These are phyloP conservation scores for Hypoxylon fuscum DNA, from an alignment of 495 filamentous ascomycete genomes.

Conservation along the genomic window DNA sequence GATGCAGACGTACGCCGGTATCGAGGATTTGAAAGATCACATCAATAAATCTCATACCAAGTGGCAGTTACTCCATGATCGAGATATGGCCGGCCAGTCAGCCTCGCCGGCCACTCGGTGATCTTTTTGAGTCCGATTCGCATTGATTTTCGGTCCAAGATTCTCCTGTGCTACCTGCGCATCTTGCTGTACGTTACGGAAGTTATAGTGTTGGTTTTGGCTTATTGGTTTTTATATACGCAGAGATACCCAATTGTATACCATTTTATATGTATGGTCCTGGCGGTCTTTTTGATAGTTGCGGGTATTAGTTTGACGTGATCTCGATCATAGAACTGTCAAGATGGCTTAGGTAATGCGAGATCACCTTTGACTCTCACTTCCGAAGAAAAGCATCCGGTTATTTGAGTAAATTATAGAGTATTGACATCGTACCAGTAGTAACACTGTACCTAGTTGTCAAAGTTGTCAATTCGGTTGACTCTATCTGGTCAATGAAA, in stretches of 20 bases:
- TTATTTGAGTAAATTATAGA: no score
- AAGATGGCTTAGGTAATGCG: no score
- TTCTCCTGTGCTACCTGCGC: background rate
- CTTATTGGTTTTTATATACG: background rate
- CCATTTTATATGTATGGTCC: no score
- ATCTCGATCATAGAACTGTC: no score
- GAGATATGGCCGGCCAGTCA: constrained; percentile 43
- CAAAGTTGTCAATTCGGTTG: no score
- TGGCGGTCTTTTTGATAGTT: no score
- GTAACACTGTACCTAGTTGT: no score
- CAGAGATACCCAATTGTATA: background rate
- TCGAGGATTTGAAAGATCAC: constrained; percentile 43
- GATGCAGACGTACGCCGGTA: constrained; percentile 45
- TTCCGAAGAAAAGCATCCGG: no score
- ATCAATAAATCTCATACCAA: constrained; percentile 49
- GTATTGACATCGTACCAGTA: no score
- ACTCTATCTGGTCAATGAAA: no score
- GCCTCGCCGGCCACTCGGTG: background rate
- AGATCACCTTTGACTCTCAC: no score
- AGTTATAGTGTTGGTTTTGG: background rate
- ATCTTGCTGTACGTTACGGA: background rate
- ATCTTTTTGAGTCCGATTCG: background rate
- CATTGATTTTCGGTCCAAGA: background rate
- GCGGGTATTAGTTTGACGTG: no score
- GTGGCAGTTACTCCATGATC: constrained; percentile 54